Conservation (phyloP, 305 asterid species). For the Fraxinus platypoda region DNA sequence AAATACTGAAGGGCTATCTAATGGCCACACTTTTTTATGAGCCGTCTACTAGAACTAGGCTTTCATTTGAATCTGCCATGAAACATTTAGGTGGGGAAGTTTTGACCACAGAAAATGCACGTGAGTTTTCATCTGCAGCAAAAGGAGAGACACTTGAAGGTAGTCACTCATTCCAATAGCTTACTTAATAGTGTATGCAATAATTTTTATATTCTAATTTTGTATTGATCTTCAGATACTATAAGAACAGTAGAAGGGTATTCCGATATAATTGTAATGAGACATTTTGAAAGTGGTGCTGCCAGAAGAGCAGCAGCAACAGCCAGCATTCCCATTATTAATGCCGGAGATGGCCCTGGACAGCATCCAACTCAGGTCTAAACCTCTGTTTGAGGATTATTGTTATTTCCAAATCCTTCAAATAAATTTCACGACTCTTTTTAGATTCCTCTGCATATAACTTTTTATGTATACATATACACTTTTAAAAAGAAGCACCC, state of each 20-base stretch:
- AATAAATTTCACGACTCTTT: not conserved
- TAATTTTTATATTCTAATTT: too few relatives aligned
- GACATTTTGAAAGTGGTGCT: slow-evolving; percentile 97
- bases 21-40: slow-evolving; percentile 90
- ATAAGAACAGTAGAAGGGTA: slow-evolving; percentile 91
- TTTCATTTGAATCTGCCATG: slow-evolving; percentile 96
- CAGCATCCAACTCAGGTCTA: slow-evolving; percentile 94
- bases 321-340: slow-evolving; percentile 77
- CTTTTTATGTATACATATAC: not conserved
- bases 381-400: not conserved
- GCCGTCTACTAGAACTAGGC: slow-evolving; percentile 95
- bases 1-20: slow-evolving; percentile 70
- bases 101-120: slow-evolving; percentile 89
- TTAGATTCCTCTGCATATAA: not conserved
- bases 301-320: slow-evolving; percentile 81
- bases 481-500: not conserved
- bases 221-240: slow-evolving; percentile 44
- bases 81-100: slow-evolving; percentile 94
- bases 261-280: slow-evolving; percentile 83
- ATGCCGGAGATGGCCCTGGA: slow-evolving; percentile 99
- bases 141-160: too few relatives aligned
- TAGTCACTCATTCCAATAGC: too few relatives aligned
- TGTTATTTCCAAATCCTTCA: not conserved
- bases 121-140: slow-evolving; percentile 92
- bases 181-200: too few relatives aligned